Evolutionary conservation across 2,329 filamentous ascomycete species (phyloP).

Genomic region (Fusarium pilosicola): DNA sequence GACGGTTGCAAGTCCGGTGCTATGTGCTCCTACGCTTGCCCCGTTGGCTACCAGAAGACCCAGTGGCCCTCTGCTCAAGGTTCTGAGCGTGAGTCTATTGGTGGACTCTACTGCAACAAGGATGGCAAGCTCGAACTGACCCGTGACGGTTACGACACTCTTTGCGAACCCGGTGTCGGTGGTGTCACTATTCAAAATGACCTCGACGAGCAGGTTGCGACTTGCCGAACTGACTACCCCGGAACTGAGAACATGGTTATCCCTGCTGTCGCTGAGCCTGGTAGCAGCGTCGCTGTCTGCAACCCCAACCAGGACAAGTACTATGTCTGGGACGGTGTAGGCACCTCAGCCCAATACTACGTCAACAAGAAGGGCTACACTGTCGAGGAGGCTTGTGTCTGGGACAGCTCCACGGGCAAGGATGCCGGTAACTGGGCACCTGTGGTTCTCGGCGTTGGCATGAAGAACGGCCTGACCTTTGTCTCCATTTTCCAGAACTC

Average conservation of each 20-base stretch:
- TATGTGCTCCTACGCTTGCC: constrained; percentile 95
- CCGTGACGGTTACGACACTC: constrained; percentile 70
- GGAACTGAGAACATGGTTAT: constrained; percentile 90
- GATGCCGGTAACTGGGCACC: constrained; percentile 87
- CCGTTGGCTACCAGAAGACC: constrained; percentile 89
- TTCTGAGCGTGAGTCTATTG: constrained; percentile 81
- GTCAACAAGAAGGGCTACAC: constrained; percentile 83
- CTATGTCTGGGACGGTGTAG: constrained; percentile 79
- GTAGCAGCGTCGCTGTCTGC: constrained; percentile 71
- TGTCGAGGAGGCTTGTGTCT: constrained; percentile 77
- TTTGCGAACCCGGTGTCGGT: constrained; percentile 79
- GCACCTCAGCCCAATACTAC: constrained; percentile 95
- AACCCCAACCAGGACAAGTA: constrained; percentile 78
- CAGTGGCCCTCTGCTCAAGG: constrained; percentile 89
- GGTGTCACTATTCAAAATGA: constrained; percentile 81
- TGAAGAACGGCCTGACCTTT: constrained; percentile 74
- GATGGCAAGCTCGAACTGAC: constrained; percentile 81
- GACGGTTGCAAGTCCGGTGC: constrained; percentile 68
- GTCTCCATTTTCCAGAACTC: constrained; percentile 86
- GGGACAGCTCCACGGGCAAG: constrained; percentile 65
- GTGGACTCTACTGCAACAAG: constrained; percentile 82
- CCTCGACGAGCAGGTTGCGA: constrained; percentile 70
- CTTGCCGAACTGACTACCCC: constrained; percentile 97
- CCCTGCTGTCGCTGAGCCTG: constrained; percentile 72
- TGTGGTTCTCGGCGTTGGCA: constrained; percentile 84